Evolutionary conservation across 768 basidiomycete species (phyloP), one percentile per base, ranked within the genome.

Genomic region (Collybia sordida): DNA sequence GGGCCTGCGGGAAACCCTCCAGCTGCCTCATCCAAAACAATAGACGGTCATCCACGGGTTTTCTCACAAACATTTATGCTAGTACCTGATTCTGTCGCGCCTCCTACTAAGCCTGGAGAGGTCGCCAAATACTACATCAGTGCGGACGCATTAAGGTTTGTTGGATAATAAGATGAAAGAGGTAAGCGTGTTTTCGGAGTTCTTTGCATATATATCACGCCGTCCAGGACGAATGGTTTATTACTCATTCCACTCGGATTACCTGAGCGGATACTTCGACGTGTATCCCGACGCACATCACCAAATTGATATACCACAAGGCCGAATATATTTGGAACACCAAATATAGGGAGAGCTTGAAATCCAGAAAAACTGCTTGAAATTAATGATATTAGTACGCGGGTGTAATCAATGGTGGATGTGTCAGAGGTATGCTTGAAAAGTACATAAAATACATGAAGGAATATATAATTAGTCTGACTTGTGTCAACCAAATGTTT

Each of bases 1-100:
- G 81, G 79, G 9, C 75, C 82, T 27, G 62, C 72, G 18, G 80
- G 79, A 21, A 88, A 88, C 62, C 84, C 81, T 11, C 59, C 79
- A 24, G 65, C 72, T 37, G 74, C 77, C 1, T 73, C 78, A 12
- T 65, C 66, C 31, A 77, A 79, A 59, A 78, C 74, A 17, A 71
- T 85, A 15, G 90, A 93, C 48, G 88, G 82, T 9, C 88, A 90
- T 34, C 85, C 91, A 6, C 81, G 91, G 34, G 88, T 92, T 43
- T 93, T 93, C 68, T 86, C 86, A 15, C 91, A 93, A 66, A 88
- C 90, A 5, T 93, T 93, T 61, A 81, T 93, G 73, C 83, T 93
- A 28, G 81, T 86, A 8, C 89, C 89, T 3, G 89, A 91, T 62
- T 73, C 88, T 3, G 75, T 73, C 37, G 82, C 85, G 24, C 75